A percentile compares a stretch with the other conserved stretches of the same genome.
Evolutionary conservation across 2,329 filamentous ascomycete species (phyloP).

Genomic region (Cercospora sesami): DNA sequence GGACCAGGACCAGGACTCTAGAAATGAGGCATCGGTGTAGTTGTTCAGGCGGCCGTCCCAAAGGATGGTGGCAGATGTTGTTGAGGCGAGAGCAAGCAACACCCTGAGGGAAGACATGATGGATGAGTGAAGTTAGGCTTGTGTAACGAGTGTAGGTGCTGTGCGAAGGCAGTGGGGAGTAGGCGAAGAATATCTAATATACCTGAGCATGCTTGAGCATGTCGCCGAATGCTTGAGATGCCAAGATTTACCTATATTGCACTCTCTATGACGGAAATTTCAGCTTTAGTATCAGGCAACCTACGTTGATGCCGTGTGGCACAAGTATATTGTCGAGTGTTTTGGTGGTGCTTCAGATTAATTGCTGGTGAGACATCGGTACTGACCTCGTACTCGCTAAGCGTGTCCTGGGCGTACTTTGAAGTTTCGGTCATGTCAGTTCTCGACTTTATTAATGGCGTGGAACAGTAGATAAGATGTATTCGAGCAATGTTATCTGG

Average conservation of each 20-base stretch:
- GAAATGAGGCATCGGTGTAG: constrained; percentile 54
- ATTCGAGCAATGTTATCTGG: no score
- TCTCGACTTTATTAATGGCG: background rate
- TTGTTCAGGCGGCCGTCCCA: constrained; percentile 70
- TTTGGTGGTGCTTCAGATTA: background rate
- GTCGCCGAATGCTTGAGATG: background rate
- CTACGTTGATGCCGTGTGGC: background rate
- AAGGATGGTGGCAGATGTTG: constrained; percentile 49
- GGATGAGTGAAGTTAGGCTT: background rate
- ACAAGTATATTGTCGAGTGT: background rate
- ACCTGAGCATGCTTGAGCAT: background rate
- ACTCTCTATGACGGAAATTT: background rate
- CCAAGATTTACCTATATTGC: background rate
- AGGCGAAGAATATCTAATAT: constrained; percentile 8
- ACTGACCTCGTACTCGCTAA: constrained; percentile 1
- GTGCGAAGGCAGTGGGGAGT: background rate
- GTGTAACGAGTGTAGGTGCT: background rate
- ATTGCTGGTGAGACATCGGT: background rate
- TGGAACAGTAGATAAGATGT: background rate
- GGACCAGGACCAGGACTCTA: constrained; percentile 59
- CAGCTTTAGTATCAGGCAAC: background rate
- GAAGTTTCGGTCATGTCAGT: background rate
- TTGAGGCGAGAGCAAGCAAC: constrained; percentile 27
- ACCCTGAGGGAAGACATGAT: constrained; percentile 27
- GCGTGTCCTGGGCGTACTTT: background rate